A percentile compares a stretch with the other conserved stretches of the same genome.
Evolutionary conservation across 1,284 basidiomycete genomes (phyloP).

Genomic region (Ceratobasidium papillatum): DNA sequence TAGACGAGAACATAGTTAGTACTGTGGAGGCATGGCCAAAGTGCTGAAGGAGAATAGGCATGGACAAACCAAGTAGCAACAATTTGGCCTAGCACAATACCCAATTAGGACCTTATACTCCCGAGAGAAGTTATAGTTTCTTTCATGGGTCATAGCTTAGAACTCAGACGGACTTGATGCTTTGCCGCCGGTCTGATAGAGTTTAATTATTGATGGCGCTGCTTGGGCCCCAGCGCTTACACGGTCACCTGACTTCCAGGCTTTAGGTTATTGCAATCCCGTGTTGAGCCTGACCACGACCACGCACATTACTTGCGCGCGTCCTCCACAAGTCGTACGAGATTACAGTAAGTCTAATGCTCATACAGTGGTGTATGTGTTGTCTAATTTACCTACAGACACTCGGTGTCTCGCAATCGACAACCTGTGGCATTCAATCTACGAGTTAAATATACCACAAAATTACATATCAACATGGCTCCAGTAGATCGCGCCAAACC

Average conservation of each 20-base stretch:
- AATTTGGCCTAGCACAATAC: neutral
- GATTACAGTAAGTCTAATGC: neutral
- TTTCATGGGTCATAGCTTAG: neutral
- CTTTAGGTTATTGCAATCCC: neutral
- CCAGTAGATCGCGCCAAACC: constrained; percentile 14
- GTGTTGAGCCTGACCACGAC: constrained; percentile 18
- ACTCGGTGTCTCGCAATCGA: neutral
- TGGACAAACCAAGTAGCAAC: no score
- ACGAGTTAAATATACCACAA: neutral
- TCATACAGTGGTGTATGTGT: neutral
- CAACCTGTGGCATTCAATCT: neutral
- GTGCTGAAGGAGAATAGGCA: neutral
- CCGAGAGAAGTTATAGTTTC: neutral
- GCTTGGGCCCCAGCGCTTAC: neutral
- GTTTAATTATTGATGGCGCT: neutral
- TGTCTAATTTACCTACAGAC: neutral
- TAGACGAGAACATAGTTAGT: no score
- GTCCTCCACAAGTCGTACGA: neutral
- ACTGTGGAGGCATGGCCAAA: neutral
- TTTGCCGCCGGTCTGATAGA: neutral
- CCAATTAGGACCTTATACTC: neutral
- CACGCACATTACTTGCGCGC: neutral
- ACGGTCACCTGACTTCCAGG: constrained; percentile 1
- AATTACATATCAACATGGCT: neutral
- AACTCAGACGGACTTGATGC: neutral